Evolutionary conservation across 257 asterid genomes (phyloP), one percentile per base, ranked within the genome.

Genomic region (Cynanchum wilfordii): DNA sequence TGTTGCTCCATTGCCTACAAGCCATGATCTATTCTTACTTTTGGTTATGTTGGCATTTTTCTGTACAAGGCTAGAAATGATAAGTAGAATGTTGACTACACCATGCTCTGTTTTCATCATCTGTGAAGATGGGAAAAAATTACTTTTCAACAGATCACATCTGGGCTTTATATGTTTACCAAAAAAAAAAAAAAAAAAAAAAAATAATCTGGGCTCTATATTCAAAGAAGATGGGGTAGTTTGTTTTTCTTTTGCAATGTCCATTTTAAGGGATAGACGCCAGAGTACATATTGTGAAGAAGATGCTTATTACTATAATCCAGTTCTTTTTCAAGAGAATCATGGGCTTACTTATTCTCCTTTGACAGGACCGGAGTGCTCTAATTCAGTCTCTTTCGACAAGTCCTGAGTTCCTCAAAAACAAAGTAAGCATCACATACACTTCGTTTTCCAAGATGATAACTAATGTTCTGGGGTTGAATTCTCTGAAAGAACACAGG

Each of bases 371-470:
- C 68, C 89, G 89, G 80, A 85, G 84, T 76, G 90, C 96, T 40
- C 95, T 94, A 75, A 84, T 90, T 79, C 95, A 86, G 69, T 87
- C 99, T 16, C 80, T 94, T 65, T 91, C 99, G 82, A 94, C 99
- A 33, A 94, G 87, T 77, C 96, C 97, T 0, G 99, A 91, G 91
- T 94, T 52, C 81, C 97, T 94, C 40, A 88, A 83, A 74, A 91
- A 91, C 81, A 89, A 88, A 77, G 98, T 89, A 82, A 79, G 85
- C 63, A 66, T 22, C 29, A 42, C 60, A 22, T 22, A 19, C 13
- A 20, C 33, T 45, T 42, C 42, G 5, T 42, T 45, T 49, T 40
- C 12, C 60, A 24, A 60, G 47, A 9, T 62, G 13, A 30, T 30
- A 17, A 62, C 38, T 8, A 1, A 64, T 64, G 25, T 64, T 36